These are phyloP conservation scores for Mallotus repandus DNA, from an alignment of 441 rosid species.

Conservation along the genomic window DNA sequence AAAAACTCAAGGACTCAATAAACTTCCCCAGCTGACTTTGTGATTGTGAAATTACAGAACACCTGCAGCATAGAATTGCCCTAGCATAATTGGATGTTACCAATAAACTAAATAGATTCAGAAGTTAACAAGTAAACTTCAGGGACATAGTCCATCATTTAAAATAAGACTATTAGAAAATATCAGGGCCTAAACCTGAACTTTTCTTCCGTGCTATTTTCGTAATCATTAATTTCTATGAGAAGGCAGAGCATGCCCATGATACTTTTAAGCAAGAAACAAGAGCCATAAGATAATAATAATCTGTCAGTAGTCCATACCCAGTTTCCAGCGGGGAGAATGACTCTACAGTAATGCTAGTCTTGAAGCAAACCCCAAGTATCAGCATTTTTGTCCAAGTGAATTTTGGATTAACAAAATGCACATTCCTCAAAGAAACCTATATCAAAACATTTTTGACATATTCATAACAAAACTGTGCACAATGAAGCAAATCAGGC, in stretches of 20 bases:
- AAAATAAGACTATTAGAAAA: neutral
- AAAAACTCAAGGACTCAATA: conserved; percentile 61
- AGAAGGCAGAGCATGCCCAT: conserved; percentile 1
- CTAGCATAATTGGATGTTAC: conserved; percentile 15
- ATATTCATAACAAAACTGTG: neutral
- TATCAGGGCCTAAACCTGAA: neutral
- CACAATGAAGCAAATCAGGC: neutral
- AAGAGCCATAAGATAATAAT: conserved; percentile 9
- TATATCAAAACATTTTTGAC: conserved; percentile 17
- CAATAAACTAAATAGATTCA: conserved; percentile 17
- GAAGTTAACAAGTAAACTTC: neutral
- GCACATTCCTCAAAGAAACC: conserved; percentile 74
- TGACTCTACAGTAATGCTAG: conserved; percentile 60
- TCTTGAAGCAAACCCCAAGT: conserved; percentile 83
- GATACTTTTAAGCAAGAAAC: conserved; percentile 2
- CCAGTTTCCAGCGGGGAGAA: conserved; percentile 80
- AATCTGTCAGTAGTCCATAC: conserved; percentile 36
- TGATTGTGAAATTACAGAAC: conserved; percentile 42
- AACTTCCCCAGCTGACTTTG: conserved; percentile 62
- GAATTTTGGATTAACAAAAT: conserved; percentile 75
- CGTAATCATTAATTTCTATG: conserved; percentile 8
- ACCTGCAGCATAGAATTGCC: conserved; percentile 48
- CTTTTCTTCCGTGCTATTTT: neutral
- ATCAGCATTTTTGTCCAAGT: conserved; percentile 63
- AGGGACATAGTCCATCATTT: neutral